A percentile compares a stretch with the other conserved stretches of the same genome.
Evolutionary conservation across 2,329 filamentous ascomycete species (phyloP).

Genomic region (Aspergillus costaricaensis): DNA sequence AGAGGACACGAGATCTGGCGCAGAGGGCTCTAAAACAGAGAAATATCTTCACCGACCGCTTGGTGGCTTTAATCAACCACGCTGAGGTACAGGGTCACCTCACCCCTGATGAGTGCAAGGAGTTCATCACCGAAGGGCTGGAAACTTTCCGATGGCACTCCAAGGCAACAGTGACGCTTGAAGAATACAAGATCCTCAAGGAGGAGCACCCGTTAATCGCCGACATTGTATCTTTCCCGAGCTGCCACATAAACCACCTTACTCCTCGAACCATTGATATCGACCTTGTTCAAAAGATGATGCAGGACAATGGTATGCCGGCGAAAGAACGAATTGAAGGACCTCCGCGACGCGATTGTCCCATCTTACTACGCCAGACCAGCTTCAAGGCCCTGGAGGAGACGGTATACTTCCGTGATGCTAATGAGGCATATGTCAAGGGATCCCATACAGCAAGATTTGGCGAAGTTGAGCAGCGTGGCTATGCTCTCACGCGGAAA

Average conservation of each 20-base stretch:
- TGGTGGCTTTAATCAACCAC: conserved; percentile 40
- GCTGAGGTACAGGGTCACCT: conserved; percentile 38
- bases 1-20: conserved; percentile 35
- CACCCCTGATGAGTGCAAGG: conserved; percentile 31
- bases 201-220: conserved; percentile 52
- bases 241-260: conserved; percentile 57
- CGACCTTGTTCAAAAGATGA: conserved; percentile 45
- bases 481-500: conserved; percentile 51
- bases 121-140: conserved; percentile 49
- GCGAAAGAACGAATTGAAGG: conserved; percentile 57
- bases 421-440: conserved; percentile 21
- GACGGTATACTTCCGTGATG: conserved; percentile 43
- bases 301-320: conserved; percentile 45
- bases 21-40: conserved; percentile 38
- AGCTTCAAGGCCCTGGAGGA: conserved; percentile 58
- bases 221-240: conserved; percentile 49
- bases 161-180: conserved; percentile 41
- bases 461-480: conserved; percentile 57
- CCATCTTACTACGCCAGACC: conserved; percentile 55
- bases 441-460: conserved; percentile 54
- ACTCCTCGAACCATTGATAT: conserved; percentile 57
- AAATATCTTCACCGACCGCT: conserved; percentile 45
- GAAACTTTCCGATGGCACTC: conserved; percentile 54
- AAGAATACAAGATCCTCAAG: conserved; percentile 47
- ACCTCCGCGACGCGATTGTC: conserved; percentile 47